A percentile compares a stretch with the other conserved stretches of the same genome.
Conservation (phyloP, 208 protist genomes). For the Acanthamoeba royreba region DNA sequence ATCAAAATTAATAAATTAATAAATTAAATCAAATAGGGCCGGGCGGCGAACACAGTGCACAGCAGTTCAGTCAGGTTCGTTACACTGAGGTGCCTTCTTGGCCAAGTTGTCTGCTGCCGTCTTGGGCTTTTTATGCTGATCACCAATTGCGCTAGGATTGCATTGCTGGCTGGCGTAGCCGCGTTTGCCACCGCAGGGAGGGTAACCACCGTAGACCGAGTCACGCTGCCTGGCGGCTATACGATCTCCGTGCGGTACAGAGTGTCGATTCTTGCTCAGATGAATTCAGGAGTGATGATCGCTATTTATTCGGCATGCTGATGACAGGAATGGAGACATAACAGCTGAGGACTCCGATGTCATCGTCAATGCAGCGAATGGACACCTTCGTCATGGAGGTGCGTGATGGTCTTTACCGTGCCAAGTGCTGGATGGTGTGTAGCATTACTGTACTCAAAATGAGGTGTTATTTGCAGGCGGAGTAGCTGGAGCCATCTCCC, state of each 20-base stretch:
- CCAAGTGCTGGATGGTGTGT: neutral
- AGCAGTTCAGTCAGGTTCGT: too few relatives aligned
- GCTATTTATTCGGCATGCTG: neutral
- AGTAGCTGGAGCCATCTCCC: neutral
- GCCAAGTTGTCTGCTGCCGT: too few relatives aligned
- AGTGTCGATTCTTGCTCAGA: neutral
- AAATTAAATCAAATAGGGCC: too few relatives aligned
- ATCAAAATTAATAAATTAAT: too few relatives aligned
- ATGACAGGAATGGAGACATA: slow-evolving; percentile 2
- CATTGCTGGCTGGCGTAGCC: neutral
- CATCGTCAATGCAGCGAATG: slow-evolving; percentile 26
- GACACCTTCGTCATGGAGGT: neutral
- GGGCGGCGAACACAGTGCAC: too few relatives aligned
- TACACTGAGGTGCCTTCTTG: too few relatives aligned
- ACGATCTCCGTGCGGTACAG: neutral
- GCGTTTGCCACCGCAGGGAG: neutral
- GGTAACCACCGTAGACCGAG: neutral
- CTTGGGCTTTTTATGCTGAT: too few relatives aligned
- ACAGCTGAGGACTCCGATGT: neutral
- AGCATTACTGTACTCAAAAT: neutral
- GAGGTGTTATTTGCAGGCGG: neutral
- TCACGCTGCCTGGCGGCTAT: neutral
- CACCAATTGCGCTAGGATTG: too few relatives aligned
- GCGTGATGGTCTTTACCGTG: neutral
- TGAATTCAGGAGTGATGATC: neutral